These are phyloP conservation scores for Malassezia nana DNA, from an alignment of 1,284 basidiomycete species.

Conservation along the genomic window DNA sequence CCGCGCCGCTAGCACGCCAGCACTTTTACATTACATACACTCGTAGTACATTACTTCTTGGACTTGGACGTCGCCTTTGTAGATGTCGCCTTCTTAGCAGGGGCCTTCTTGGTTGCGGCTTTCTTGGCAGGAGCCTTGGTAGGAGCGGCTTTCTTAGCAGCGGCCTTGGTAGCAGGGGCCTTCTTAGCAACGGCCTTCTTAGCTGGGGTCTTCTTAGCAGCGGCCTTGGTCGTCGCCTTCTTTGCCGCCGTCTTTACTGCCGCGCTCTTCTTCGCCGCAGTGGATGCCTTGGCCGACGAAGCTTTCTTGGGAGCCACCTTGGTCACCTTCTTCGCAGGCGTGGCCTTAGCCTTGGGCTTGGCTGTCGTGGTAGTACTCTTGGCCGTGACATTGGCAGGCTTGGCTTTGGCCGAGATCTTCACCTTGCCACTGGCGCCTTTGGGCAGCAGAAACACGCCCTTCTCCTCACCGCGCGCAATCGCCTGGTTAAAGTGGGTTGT, in stretches of 20 bases:
- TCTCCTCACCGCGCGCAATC: slow-evolving; percentile 67
- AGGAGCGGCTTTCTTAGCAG: slow-evolving; percentile 23
- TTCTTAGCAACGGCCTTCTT: slow-evolving; percentile 16
- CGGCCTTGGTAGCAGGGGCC: slow-evolving; percentile 24
- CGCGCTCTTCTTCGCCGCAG: not conserved
- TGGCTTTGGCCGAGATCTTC: slow-evolving; percentile 59
- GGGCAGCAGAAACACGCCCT: slow-evolving; percentile 68
- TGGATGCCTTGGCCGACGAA: slow-evolving; percentile 6
- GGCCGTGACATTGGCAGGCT: slow-evolving; percentile 53
- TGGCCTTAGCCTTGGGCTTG: slow-evolving; percentile 29
- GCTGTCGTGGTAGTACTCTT: slow-evolving; percentile 22
- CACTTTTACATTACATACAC: not conserved
- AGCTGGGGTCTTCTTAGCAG: slow-evolving; percentile 26
- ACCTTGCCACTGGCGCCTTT: slow-evolving; percentile 72
- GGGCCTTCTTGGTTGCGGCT: slow-evolving; percentile 35
- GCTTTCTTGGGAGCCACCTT: slow-evolving; percentile 17
- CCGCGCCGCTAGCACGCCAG: not conserved
- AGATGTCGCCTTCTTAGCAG: slow-evolving; percentile 40
- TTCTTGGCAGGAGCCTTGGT: slow-evolving; percentile 14
- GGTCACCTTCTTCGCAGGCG: slow-evolving; percentile 1
- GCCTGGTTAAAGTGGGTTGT: slow-evolving; percentile 70
- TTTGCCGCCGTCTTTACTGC: slow-evolving; percentile 36
- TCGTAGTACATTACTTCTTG: not conserved
- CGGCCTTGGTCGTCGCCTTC: slow-evolving; percentile 15
- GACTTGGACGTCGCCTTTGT: slow-evolving; percentile 19